A percentile compares a stretch with the other conserved stretches of the same genome.
Conservation (phyloP, 805 yeast genomes). For the Starmerella sirachaensis region DNA sequence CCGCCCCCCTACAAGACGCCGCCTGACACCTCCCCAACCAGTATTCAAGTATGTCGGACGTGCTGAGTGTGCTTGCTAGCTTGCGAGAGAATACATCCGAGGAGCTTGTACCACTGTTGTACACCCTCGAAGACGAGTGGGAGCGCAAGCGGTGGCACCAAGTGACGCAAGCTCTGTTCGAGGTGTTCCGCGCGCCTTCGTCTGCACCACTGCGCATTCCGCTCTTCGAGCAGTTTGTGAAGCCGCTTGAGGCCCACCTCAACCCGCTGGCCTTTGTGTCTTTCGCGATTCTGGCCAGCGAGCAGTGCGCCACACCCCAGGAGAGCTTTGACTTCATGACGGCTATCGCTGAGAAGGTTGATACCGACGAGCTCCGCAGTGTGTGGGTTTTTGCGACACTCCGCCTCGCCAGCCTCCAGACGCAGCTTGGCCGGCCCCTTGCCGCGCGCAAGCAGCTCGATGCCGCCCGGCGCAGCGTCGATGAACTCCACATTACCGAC, state of each 20-base stretch:
- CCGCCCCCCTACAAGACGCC: too few species aligned
- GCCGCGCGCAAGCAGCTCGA: conserved; percentile 62
- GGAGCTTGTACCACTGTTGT: conserved; percentile 49
- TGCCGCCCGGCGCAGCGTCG: conserved; percentile 45
- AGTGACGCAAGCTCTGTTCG: conserved; percentile 54
- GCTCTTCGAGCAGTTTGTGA: conserved; percentile 59
- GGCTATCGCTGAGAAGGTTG: conserved; percentile 37
- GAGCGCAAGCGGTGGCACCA: conserved; percentile 94
- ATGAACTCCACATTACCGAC: conserved; percentile 41
- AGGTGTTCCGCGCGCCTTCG: conserved; percentile 46
- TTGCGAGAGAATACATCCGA: conserved; percentile 56
- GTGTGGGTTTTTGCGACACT: conserved; percentile 43
- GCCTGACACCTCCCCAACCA: too few species aligned
- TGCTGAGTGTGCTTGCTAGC: conserved; percentile 42
- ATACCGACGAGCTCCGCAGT: conserved; percentile 31
- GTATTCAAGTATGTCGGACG: conserved; percentile 28
- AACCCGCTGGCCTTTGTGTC: conserved; percentile 70
- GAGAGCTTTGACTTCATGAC: conserved; percentile 44
- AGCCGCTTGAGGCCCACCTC: conserved; percentile 53
- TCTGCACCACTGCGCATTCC: conserved; percentile 48
- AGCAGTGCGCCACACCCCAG: conserved; percentile 31
- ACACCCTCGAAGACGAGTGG: conserved; percentile 67
- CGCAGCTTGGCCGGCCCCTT: conserved; percentile 42
- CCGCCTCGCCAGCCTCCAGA: conserved; percentile 63
- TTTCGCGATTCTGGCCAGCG: conserved; percentile 49